A percentile compares a stretch with the other conserved stretches of the same genome.
phyloP scores from a whole-genome alignment of 345 rosid species.

The Alliaria petiolata region DNA sequence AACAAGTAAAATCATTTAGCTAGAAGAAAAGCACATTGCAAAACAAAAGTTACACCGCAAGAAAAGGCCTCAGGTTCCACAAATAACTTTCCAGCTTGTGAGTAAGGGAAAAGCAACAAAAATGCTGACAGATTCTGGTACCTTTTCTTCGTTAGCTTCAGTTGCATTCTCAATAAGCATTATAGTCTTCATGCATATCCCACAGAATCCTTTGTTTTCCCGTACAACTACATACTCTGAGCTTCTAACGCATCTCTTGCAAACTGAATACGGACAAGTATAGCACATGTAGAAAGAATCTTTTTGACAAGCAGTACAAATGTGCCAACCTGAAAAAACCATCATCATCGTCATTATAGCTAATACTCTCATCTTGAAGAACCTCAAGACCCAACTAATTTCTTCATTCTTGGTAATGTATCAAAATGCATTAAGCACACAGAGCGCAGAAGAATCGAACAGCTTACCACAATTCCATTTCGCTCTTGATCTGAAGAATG shows the following conservation, averaged over 20 bases:
- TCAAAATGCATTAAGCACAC: background rate
- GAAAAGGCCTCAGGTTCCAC: background rate
- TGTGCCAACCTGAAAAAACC: constrained; percentile 90
- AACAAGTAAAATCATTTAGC: background rate
- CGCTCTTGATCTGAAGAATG: constrained; percentile 79
- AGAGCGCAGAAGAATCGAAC: background rate
- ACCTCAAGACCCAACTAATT: background rate
- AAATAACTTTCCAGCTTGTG: background rate
- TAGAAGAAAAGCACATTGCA: background rate
- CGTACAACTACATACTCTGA: constrained; percentile 79
- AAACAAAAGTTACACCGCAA: background rate
- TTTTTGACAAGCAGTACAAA: constrained; percentile 80
- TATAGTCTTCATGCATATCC: constrained; percentile 79
- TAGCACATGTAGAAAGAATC: constrained; percentile 87
- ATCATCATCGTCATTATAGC: background rate
- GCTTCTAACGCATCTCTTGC: constrained; percentile 81
- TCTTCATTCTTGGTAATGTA: background rate
- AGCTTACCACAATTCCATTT: constrained; percentile 95
- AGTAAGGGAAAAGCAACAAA: background rate
- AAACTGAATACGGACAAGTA: constrained; percentile 90
- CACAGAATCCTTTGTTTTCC: constrained; percentile 87
- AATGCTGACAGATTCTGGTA: background rate
- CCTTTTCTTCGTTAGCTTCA: constrained; percentile 36
- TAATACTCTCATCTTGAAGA: background rate
- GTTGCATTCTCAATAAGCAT: constrained; percentile 77